Evolutionary conservation across 164 flowering plant genomes (phyloP).

Genomic region (grape (Vitis vinifera)): ASM3070453v1 NC_081819.1:21396001-21396500

Average conservation of each 20-base stretch:
- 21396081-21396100: conserved; percentile 94
- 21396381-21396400: conserved; percentile 65
- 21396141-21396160: conserved; percentile 89
- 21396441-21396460: conserved; percentile 92
- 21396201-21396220: conserved; percentile 90
- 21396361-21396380: conserved; percentile 78
- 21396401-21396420: conserved; percentile 64
- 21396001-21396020: conserved; percentile 83
- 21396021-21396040: conserved; percentile 81
- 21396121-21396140: conserved; percentile 92
- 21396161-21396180: conserved; percentile 92
- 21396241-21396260: conserved; percentile 62
- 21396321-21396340: conserved; percentile 80
- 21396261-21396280: conserved; percentile 82
- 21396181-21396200: conserved; percentile 87
- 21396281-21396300: conserved; percentile 71
- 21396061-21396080: conserved; percentile 91
- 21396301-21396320: conserved; percentile 75
- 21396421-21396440: conserved; percentile 77
- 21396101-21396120: conserved; percentile 94
- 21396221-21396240: conserved; percentile 82
- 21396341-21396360: conserved; percentile 84
- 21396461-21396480: conserved; percentile 85
- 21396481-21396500: conserved; percentile 71
- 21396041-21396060: conserved; percentile 92